Evolutionary conservation across 75 land plant species (phyloP).

Genomic region (Sequoiadendron giganteum): DNA sequence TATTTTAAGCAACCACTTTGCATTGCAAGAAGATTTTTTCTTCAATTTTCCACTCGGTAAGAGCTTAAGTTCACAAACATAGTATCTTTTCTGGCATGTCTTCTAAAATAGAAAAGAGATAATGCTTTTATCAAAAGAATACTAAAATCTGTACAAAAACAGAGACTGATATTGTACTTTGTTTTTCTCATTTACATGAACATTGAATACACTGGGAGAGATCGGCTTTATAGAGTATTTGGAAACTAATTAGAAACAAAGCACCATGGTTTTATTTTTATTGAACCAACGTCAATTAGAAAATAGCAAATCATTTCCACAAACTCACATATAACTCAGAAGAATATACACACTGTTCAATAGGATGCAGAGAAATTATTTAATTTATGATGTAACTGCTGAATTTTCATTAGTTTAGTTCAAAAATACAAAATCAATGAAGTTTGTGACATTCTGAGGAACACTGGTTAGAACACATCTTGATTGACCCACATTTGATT

Average conservation of each 20-base stretch:
- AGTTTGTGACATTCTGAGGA: not conserved
- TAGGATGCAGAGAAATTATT: not conserved
- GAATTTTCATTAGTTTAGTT: not conserved
- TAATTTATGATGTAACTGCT: not conserved
- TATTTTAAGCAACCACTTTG: too few species aligned
- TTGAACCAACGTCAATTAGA: not conserved
- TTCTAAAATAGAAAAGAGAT: too few species aligned
- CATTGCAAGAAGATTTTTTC: too few species aligned
- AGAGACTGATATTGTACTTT: not conserved
- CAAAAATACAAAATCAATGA: not conserved
- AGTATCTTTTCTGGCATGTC: not conserved
- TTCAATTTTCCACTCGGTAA: too few species aligned
- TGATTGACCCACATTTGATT: not conserved
- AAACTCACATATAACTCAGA: not conserved
- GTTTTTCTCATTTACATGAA: not conserved
- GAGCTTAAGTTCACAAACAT: not conserved
- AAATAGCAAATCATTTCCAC: not conserved
- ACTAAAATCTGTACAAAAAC: not conserved
- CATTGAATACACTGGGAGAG: not conserved
- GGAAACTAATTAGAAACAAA: not conserved
- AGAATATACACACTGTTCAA: not conserved
- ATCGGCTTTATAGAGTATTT: not conserved
- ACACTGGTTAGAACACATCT: not conserved
- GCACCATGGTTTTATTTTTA: not conserved
- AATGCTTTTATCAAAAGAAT: not conserved